Conservation (phyloP, 257 asterid genomes). For the Jacaranda mimosifolia region DNA sequence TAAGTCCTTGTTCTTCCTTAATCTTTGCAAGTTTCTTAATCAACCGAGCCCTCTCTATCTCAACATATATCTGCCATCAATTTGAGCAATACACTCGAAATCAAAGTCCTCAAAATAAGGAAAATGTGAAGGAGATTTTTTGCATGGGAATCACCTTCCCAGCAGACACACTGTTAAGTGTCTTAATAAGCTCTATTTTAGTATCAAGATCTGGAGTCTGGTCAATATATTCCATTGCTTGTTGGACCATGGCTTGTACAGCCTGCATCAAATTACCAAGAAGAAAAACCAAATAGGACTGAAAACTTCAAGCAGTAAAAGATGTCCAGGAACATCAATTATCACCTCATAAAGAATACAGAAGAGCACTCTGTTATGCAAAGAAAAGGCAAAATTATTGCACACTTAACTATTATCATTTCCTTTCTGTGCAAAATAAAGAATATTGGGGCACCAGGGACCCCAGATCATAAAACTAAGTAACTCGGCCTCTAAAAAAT, state of each 20-base stretch:
- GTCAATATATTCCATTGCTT: conserved; percentile 92
- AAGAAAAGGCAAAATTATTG: not conserved
- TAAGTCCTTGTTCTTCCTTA: conserved; percentile 88
- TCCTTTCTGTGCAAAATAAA: no score
- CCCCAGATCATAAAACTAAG: no score
- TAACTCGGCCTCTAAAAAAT: no score
- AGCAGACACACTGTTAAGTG: conserved; percentile 90
- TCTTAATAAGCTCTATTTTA: conserved; percentile 88
- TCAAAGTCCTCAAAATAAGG: not conserved
- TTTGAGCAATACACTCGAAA: conserved; percentile 5
- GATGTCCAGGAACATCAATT: not conserved
- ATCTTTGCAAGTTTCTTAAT: conserved; percentile 92
- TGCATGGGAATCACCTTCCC: conserved; percentile 72
- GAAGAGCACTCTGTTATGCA: not conserved
- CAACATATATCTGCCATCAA: conserved; percentile 81
- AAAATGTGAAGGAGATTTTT: conserved; percentile 1
- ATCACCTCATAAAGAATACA: not conserved
- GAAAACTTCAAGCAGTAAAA: not conserved
- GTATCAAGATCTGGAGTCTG: conserved; percentile 94
- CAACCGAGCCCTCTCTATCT: conserved; percentile 97
- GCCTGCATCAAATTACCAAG: conserved; percentile 60
- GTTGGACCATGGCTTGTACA: conserved; percentile 97
- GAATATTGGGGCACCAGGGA: no score
- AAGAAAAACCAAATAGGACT: not conserved
- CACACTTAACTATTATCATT: no score